Conservation (phyloP, 768 basidiomycete species). For the Boletus reticulatus region DNA sequence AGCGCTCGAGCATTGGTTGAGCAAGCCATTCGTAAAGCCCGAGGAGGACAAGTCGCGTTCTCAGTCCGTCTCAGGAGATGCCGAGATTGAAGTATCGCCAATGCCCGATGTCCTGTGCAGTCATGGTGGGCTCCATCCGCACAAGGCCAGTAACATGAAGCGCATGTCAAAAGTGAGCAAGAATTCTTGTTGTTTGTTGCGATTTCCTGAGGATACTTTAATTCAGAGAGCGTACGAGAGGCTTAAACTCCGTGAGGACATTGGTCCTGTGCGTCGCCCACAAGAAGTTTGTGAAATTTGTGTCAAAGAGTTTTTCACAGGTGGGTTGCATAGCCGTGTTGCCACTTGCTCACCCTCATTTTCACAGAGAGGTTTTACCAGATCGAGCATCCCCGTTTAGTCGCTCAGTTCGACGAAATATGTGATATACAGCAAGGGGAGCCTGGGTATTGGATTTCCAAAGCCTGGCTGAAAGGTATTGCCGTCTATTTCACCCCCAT, state of each 20-base stretch:
- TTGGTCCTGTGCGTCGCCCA: slow-evolving; percentile 47
- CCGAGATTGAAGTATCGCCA: slow-evolving; percentile 22
- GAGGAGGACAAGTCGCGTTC: slow-evolving; percentile 20
- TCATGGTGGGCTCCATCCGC: slow-evolving; percentile 63
- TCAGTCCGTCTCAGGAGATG: slow-evolving; percentile 15
- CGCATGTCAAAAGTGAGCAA: slow-evolving; percentile 53
- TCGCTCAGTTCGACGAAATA: slow-evolving; percentile 56
- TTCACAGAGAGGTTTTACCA: slow-evolving; percentile 65
- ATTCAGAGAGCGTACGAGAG: slow-evolving; percentile 25
- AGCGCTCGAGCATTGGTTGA: slow-evolving; percentile 62
- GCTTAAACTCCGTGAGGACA: slow-evolving; percentile 38
- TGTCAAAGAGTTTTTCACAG: slow-evolving; percentile 53
- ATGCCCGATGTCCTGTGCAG: slow-evolving; percentile 55
- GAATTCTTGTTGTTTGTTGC: neutral
- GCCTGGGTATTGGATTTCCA: slow-evolving; percentile 70
- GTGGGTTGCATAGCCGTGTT: slow-evolving; percentile 33
- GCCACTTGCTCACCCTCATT: neutral
- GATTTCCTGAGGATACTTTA: neutral
- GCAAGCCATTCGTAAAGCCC: slow-evolving; percentile 30
- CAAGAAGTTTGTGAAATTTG: slow-evolving; percentile 62
- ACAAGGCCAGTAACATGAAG: slow-evolving; percentile 62
- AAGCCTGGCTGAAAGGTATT: slow-evolving; percentile 73
- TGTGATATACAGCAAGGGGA: slow-evolving; percentile 42
- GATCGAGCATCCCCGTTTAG: slow-evolving; percentile 61
- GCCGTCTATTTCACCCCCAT: slow-evolving; percentile 8